Base-by-base conservation (phyloP, 441 rosid genomes). In the Gossypium davidsonii region DNA sequence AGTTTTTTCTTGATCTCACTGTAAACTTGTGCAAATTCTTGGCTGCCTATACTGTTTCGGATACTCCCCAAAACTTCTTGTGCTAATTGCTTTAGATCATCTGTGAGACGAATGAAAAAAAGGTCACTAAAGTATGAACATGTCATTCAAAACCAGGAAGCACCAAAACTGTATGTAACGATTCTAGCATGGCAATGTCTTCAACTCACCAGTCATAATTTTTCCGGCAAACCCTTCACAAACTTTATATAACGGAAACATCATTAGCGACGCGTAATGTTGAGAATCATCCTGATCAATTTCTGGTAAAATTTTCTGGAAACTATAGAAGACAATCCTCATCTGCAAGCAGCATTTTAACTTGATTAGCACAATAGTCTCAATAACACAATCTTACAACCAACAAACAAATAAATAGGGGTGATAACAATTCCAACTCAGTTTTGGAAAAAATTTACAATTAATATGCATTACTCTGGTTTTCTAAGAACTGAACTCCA, bases 181-280 rank as follows among this genome's bases (percentile, higher is more conserved):
- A 18, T 37, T 68, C 11, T 20, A 21, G 2, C 7, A 58, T 67
- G 68, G 31, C 6, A 70, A 18, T 42, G 39, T 53, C 17, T 53
- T 37, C 37, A 79, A 72, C 89, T 73, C 74, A 95, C 97, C 98
- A 39, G 85, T 61, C 66, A 93, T 79, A 72, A 81, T 80, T 80
- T 86, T 93, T 72, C 97, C 99, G 11, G 98, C 77, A 78, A 78
- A 88, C 76, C 95, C 97, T 88, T 96, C 97, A 20, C 86, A 86
- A 51, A 96, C 91, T 90, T 96, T 96, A 84, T 88, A 96, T 72
- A 90, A 53, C 0, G 97, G 95, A 44, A 88, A 81, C 69, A 96
- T 83, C 82, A 96, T 88, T 71, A 83, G 82, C 65, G 17, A 78
- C 60, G 89, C 96, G 61, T 86, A 87, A 62, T 52, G 84, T 73